These are phyloP conservation scores for Hygrocybe punicea DNA, from an alignment of 768 basidiomycete species.

Conservation along the genomic window DNA sequence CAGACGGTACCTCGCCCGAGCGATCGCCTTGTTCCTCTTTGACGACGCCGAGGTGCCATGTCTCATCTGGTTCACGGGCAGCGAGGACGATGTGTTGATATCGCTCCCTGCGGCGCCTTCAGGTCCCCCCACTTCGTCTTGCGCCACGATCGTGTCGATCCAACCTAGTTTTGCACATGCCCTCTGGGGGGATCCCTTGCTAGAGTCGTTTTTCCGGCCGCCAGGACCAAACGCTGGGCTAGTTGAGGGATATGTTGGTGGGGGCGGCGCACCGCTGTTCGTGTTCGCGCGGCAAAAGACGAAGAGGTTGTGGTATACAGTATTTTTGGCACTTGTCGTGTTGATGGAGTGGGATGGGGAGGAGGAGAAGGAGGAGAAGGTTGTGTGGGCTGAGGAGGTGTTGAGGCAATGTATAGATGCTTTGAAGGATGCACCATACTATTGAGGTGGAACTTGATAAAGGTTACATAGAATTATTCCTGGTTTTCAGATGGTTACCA, in stretches of 20 bases:
- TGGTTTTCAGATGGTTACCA: neutral
- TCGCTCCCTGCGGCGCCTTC: conserved; percentile 27
- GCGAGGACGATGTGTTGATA: conserved; percentile 56
- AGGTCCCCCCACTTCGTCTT: conserved; percentile 9
- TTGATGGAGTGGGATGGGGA: conserved; percentile 21
- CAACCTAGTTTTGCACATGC: conserved; percentile 52
- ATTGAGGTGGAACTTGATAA: conserved; percentile 24
- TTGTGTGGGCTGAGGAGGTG: conserved; percentile 42
- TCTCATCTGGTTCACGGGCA: conserved; percentile 60
- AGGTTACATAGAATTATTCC: neutral
- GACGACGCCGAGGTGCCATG: conserved; percentile 73
- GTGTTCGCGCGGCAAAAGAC: conserved; percentile 66
- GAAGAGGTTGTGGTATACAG: conserved; percentile 72
- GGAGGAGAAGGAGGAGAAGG: conserved; percentile 16
- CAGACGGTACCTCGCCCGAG: conserved; percentile 55
- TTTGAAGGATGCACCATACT: conserved; percentile 52
- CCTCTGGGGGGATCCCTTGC: conserved; percentile 73
- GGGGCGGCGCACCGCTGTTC: conserved; percentile 49
- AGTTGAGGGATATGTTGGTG: conserved; percentile 55
- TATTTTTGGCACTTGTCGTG: conserved; percentile 59
- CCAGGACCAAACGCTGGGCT: conserved; percentile 48
- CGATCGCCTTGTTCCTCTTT: conserved; percentile 72
- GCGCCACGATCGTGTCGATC: conserved; percentile 41
- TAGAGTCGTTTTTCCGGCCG: conserved; percentile 61
- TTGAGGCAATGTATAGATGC: conserved; percentile 38